Percentiles rank a stretch among this genome's conserved stretches.
These are phyloP conservation scores for Penicillium sp. DNA, from an alignment of 2,329 filamentous ascomycete species.

Conservation along the genomic window DNA sequence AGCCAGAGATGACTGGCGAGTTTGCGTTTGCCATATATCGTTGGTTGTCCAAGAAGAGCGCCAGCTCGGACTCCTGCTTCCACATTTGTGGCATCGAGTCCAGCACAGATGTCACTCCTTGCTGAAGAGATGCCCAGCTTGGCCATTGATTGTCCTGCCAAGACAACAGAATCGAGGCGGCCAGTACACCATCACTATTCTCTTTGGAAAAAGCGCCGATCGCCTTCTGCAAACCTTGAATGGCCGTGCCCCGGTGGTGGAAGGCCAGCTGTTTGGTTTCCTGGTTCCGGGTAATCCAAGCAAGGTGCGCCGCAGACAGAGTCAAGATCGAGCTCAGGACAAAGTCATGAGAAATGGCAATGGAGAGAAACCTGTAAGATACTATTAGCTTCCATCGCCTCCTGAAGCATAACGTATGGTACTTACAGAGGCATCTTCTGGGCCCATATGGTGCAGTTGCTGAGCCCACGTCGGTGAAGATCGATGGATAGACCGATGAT, in stretches of 20 bases:
- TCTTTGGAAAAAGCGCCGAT: conserved; percentile 82
- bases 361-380: conserved; percentile 71
- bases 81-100: conserved; percentile 83
- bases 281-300: conserved; percentile 83
- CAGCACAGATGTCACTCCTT: conserved; percentile 87
- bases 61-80: conserved; percentile 80
- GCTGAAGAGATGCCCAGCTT: conserved; percentile 90
- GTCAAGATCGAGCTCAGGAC: conserved; percentile 94
- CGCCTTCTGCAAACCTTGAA: conserved; percentile 86
- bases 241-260: conserved; percentile 82
- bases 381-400: conserved; percentile 27
- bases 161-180: conserved; percentile 86
- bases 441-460: conserved; percentile 89
- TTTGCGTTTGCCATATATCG: conserved; percentile 42
- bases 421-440: conserved; percentile 89
- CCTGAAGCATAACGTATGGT: neutral
- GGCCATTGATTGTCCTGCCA: conserved; percentile 98
- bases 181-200: conserved; percentile 89
- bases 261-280: conserved; percentile 88
- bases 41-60: conserved; percentile 48
- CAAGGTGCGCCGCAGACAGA: conserved; percentile 92
- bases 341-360: conserved; percentile 80
- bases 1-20: conserved; percentile 39
- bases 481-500: conserved; percentile 85
- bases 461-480: conserved; percentile 75